A percentile compares a stretch with the other conserved stretches of the same genome.
Evolutionary conservation across 768 basidiomycete genomes (phyloP).

Genomic region (Boletus vinaceobasis): DNA sequence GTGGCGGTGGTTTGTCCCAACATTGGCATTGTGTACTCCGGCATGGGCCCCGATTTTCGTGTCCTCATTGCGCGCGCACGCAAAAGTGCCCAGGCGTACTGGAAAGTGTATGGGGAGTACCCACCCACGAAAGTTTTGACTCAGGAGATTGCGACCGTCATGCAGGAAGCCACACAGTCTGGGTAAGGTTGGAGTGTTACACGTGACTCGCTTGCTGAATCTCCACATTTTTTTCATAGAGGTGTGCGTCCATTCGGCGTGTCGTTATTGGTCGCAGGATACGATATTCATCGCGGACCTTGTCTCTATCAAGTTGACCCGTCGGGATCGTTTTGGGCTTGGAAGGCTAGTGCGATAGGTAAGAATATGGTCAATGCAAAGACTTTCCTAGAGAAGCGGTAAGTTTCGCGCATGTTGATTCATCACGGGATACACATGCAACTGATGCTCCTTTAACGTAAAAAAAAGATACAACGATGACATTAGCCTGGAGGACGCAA

Average conservation of each 20-base stretch:
- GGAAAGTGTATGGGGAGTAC: slow-evolving; percentile 99
- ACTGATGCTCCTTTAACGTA: slow-evolving; percentile 18
- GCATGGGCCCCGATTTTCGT: slow-evolving; percentile 99
- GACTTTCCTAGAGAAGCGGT: slow-evolving; percentile 99
- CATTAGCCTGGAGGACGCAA: slow-evolving; percentile 97
- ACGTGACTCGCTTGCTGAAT: slow-evolving; percentile 25
- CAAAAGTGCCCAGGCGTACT: slow-evolving; percentile 98
- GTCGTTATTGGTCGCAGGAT: slow-evolving; percentile 94
- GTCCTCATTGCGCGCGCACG: slow-evolving; percentile 91
- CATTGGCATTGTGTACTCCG: slow-evolving; percentile 98
- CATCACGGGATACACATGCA: slow-evolving; percentile 17
- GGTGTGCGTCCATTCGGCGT: slow-evolving; percentile 99
- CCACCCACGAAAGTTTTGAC: slow-evolving; percentile 95
- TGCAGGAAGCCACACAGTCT: slow-evolving; percentile 99
- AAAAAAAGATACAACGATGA: slow-evolving; percentile 97
- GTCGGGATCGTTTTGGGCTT: slow-evolving; percentile 98
- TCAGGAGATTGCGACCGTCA: slow-evolving; percentile 95
- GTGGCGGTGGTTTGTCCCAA: slow-evolving; percentile 97
- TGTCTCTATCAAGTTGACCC: slow-evolving; percentile 99
- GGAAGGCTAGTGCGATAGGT: slow-evolving; percentile 99
- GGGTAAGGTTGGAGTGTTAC: slow-evolving; percentile 58
- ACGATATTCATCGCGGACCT: slow-evolving; percentile 92
- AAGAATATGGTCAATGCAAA: slow-evolving; percentile 99
- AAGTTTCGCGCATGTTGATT: slow-evolving; percentile 33
- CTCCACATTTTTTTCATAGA: slow-evolving; percentile 49